Conservation (phyloP, 441 rosid species). For the Viola pubescens region DNA sequence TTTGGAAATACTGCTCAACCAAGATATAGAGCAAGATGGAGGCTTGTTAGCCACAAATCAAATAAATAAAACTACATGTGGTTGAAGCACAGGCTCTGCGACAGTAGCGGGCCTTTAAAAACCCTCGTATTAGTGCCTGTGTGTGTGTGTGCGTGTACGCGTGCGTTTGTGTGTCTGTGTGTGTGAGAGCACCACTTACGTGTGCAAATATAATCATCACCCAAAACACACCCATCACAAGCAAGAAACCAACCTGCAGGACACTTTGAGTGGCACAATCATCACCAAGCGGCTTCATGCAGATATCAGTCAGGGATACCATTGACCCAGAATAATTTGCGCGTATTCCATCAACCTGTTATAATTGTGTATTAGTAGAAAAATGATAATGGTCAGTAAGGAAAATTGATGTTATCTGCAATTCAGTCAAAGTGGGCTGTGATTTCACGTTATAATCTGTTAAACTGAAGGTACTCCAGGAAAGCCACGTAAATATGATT, state of each 20-base stretch:
- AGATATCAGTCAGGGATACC: conserved; percentile 83
- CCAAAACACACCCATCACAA: neutral
- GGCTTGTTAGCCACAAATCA: conserved; percentile 8
- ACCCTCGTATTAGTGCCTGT: too few relatives aligned
- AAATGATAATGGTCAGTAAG: neutral
- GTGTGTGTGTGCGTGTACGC: too few relatives aligned
- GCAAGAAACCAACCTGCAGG: conserved; percentile 56
- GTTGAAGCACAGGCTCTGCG: neutral
- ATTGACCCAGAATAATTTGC: conserved; percentile 79
- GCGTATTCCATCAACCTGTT: conserved; percentile 77
- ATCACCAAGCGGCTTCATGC: conserved; percentile 87
- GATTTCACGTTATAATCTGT: neutral
- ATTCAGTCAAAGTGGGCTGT: neutral
- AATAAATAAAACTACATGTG: neutral
- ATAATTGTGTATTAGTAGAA: conserved; percentile 12
- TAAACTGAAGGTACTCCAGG: neutral
- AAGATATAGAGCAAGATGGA: conserved; percentile 14
- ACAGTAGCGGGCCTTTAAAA: conserved; percentile 1
- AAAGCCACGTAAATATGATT: conserved; percentile 13
- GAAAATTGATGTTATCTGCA: neutral
- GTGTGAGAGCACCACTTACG: too few relatives aligned
- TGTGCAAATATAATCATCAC: neutral
- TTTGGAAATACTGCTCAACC: conserved; percentile 71
- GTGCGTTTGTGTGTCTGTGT: too few relatives aligned
- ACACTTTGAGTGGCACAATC: conserved; percentile 96